Evolutionary conservation across 1,284 basidiomycete species (phyloP).

Genomic region (Melampsora larici-populina): DNA sequence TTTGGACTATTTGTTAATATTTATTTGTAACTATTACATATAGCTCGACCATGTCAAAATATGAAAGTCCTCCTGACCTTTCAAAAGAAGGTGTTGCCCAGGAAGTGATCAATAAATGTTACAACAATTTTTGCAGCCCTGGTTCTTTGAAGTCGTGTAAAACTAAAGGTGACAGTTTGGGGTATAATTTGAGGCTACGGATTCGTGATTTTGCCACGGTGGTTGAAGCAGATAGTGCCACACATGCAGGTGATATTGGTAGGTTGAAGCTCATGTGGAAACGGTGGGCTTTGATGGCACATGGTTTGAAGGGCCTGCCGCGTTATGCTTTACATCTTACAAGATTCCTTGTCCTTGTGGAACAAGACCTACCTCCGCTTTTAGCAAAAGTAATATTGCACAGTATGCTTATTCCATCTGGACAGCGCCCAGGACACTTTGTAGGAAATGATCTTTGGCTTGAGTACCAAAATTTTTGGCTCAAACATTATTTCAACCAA

Average conservation of each 20-base stretch:
- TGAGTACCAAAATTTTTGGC: no score
- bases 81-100: background rate
- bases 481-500: no score
- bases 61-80: background rate
- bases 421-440: no score
- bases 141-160: background rate
- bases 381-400: slow-evolving; percentile 11
- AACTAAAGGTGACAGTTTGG: background rate
- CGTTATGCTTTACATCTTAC: slow-evolving; percentile 18
- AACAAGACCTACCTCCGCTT: slow-evolving; percentile 1
- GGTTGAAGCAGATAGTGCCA: slow-evolving; percentile 8
- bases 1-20: no score
- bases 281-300: slow-evolving; percentile 11
- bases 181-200: background rate
- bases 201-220: slow-evolving; percentile 17
- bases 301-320: slow-evolving; percentile 17
- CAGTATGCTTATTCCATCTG: slow-evolving; percentile 17
- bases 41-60: background rate
- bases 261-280: slow-evolving; percentile 4
- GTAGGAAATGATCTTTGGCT: no score
- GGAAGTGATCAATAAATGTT: slow-evolving; percentile 5
- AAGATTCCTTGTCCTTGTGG: background rate
- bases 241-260: no score
- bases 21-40: background rate
- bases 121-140: background rate